Base-by-base conservation (phyloP, 2,329 filamentous ascomycete species). In the Uncinocarpus reesii region DNA sequence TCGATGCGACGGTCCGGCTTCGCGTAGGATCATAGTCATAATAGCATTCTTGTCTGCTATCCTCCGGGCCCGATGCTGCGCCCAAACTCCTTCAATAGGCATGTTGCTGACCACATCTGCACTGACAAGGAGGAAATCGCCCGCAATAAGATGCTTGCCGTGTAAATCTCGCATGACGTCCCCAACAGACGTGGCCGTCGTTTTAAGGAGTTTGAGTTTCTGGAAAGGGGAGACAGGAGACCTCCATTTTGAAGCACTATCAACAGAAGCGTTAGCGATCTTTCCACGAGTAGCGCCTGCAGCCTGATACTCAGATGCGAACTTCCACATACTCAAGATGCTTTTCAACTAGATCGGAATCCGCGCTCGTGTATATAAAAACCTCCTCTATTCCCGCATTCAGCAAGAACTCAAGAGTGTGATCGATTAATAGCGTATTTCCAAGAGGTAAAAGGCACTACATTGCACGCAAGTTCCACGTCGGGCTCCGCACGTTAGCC, bases 91-190 rank as follows among this genome's bases (percentile, higher is more conserved):
- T 53, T 90, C 86, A n/a, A 98, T 80, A 15, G 84, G 78, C 48
- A 96, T 72, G 61, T 95, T 96, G 55, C 87, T 86, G 42, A 98
- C 81, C 21, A 96, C 76, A 64, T 98, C 92, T 49, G 90, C 90
- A 63, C 93, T 89, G 2, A 96, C 87, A 7, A 94, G 72, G 28
- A 98, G 74, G 60, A 98, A 98, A 68, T 98, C 92, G 44, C 88
- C 84, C 1, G 83, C 81, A 49, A 98, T 86, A 42, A 95, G 70
- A 53, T 83, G 81, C 52, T 90, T 83, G 61, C 83, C 83, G 65
- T 98, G 89, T 45, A 98, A 74, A 63, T 96, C 90, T 47, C 92
- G 84, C 72, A 98, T 86, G 52, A 92, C 89, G 69, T 98, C 92
- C 53, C 92, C 92, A 15, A 92, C 81, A 0, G 89, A 95, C 47